Evolutionary conservation across 768 basidiomycete species (phyloP), one percentile per base, ranked within the genome.

Genomic region (Leccinum imitatum): DNA sequence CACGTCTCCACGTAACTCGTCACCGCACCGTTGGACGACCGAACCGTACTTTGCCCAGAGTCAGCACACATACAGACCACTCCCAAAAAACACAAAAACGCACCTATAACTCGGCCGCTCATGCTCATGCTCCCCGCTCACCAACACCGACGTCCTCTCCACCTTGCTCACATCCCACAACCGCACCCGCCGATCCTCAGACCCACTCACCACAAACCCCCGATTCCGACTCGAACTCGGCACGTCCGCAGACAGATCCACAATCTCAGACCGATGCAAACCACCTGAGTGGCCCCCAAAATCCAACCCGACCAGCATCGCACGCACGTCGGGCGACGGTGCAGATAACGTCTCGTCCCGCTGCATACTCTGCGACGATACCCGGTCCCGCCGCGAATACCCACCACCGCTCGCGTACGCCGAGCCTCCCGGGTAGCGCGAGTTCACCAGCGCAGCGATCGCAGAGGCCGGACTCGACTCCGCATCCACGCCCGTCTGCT

Each of bases 181-280:
- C 25, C 93, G 81, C 44, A 99, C 80, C 65, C 87, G 88, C 53
- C 89, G 82, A 73, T 99, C 97, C 66, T 95, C 92, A 0, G 95
- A 96, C 1, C 93, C 96, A 23, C 84, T 93, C 30, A 98, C 75
- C 73, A 96, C 80, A 71, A 87, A 98, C 0, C 91, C 93, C 35
- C 83, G 78, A 33, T 77, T 75, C 21, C 80, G 76, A n/a, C 74
- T 73, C 19, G 78, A 73, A 13, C 71, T 67, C 37, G 71, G 73
- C 23, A 76, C 67, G 50, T 82, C 83, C 30, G 65, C 73, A 27
- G 68, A 71, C 39, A 80, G 62, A 46, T 81, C 80, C 44, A 76
- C 79, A 56, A 81, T 78, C 44, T 85, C 85, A 1, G 81, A 78
- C 56, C 82, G 74, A 62, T 86, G 81, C 44, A 81, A 1, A 65